These are phyloP conservation scores for Fusarium nygamai DNA, from an alignment of 2,329 filamentous ascomycete species.

Conservation along the genomic window DNA sequence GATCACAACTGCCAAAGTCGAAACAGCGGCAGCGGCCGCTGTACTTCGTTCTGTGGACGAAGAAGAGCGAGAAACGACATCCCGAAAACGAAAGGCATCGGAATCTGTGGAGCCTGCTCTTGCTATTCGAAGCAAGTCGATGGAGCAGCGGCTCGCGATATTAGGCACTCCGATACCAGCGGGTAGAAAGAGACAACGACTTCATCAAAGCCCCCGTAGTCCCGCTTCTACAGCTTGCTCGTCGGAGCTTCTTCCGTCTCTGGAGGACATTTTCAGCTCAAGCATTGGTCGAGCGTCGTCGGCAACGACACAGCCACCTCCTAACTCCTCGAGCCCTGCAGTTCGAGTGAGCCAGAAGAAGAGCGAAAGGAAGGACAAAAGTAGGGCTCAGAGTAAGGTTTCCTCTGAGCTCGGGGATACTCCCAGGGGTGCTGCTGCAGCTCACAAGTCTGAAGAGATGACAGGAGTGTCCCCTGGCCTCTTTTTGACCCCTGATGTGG, in stretches of 20 bases:
- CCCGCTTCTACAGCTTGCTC: neutral
- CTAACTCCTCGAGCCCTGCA: rapidly evolving
- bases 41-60: neutral
- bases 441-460: neutral
- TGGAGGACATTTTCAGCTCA: neutral
- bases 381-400: rapidly evolving
- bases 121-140: neutral
- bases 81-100: rapidly evolving
- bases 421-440: rapidly evolving
- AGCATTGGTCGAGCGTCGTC: neutral
- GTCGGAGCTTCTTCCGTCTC: neutral
- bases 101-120: neutral
- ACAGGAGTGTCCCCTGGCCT: neutral
- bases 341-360: rapidly evolving
- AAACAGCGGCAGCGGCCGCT: neutral
- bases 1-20: rapidly evolving
- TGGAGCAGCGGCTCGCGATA: rapidly evolving
- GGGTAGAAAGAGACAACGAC: rapidly evolving
- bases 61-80: rapidly evolving
- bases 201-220: rapidly evolving
- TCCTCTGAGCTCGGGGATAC: rapidly evolving
- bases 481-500: neutral
- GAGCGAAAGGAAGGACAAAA: rapidly evolving
- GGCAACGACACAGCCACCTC: rapidly evolving
- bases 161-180: rapidly evolving